Evolutionary conservation across 2,329 filamentous ascomycete species (phyloP).

Genomic region (Corynespora cassiicola): DNA sequence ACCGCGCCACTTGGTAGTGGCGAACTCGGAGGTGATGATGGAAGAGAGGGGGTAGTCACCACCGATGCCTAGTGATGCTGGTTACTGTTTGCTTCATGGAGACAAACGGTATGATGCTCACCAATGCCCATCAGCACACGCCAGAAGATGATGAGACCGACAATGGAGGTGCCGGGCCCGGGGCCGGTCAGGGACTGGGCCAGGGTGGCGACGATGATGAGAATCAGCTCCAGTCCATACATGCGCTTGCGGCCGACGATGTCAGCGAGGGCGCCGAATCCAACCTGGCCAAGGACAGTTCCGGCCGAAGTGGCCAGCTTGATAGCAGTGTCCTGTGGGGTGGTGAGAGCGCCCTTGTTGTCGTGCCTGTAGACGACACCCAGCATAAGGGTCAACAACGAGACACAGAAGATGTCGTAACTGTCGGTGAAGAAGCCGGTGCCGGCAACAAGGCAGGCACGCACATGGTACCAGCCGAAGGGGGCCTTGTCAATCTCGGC

Average conservation of each 20-base stretch:
- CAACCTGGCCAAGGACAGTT: conserved; percentile 82
- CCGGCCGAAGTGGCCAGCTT: conserved; percentile 85
- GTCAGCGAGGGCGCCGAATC: conserved; percentile 70
- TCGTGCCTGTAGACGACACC: conserved; percentile 76
- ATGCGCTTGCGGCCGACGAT: conserved; percentile 80
- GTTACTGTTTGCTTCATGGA: conserved; percentile 14
- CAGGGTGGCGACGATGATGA: conserved; percentile 48
- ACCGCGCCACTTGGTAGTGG: conserved; percentile 49
- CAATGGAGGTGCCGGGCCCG: conserved; percentile 43
- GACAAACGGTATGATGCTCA: conserved; percentile 13
- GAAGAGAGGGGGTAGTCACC: conserved; percentile 84
- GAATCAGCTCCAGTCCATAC: conserved; percentile 67
- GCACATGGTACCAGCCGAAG: conserved; percentile 83
- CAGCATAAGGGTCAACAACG: conserved; percentile 66
- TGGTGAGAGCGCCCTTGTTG: conserved; percentile 60
- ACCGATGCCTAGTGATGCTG: conserved; percentile 54
- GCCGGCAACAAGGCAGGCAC: conserved; percentile 78
- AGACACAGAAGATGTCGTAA: conserved; percentile 67
- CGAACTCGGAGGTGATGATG: conserved; percentile 73
- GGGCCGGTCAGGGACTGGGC: conserved; percentile 43
- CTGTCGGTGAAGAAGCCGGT: conserved; percentile 93
- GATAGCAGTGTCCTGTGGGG: conserved; percentile 78
- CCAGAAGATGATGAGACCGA: conserved; percentile 50
- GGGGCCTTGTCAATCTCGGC: conserved; percentile 82
- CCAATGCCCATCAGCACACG: conserved; percentile 50